These are phyloP conservation scores for Lanmaoa pseudosensibilis DNA, from an alignment of 768 basidiomycete species.

Conservation along the genomic window DNA sequence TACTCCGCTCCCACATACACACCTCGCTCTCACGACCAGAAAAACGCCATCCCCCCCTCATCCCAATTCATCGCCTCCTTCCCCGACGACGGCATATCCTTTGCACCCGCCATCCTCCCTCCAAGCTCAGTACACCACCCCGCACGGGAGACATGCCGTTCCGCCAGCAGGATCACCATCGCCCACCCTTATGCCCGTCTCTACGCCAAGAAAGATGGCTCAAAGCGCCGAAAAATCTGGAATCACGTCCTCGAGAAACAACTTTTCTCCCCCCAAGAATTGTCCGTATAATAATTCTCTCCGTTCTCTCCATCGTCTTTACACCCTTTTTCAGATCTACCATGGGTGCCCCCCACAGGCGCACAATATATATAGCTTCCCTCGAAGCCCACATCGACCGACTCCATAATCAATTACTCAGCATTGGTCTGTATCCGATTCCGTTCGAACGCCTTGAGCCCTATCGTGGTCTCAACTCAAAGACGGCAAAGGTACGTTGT, in stretches of 20 bases:
- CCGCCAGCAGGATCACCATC: slow-evolving; percentile 36
- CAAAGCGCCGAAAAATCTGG: slow-evolving; percentile 75
- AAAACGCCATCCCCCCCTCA: neutral
- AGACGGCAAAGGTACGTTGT: slow-evolving; percentile 65
- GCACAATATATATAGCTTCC: slow-evolving; percentile 69
- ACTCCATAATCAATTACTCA: slow-evolving; percentile 58
- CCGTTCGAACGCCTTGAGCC: slow-evolving; percentile 55
- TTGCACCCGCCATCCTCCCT: slow-evolving; percentile 2
- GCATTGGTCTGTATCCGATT: slow-evolving; percentile 56
- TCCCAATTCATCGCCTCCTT: slow-evolving; percentile 14
- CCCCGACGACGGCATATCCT: slow-evolving; percentile 26
- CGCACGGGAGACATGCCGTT: slow-evolving; percentile 17
- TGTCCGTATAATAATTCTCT: slow-evolving; percentile 42
- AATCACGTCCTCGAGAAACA: slow-evolving; percentile 74
- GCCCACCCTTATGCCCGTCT: slow-evolving; percentile 71
- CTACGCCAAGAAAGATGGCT: slow-evolving; percentile 59
- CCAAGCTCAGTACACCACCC: slow-evolving; percentile 16
- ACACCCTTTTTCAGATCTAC: slow-evolving; percentile 45
- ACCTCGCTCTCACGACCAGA: neutral
- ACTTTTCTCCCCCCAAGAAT: slow-evolving; percentile 63
- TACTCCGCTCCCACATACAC: neutral
- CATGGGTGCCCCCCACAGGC: slow-evolving; percentile 64
- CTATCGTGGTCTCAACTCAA: slow-evolving; percentile 71
- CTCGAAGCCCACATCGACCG: slow-evolving; percentile 72
- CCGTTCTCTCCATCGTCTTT: neutral